These are phyloP conservation scores for Paecilomyces sp. DNA, from an alignment of 2,329 filamentous ascomycete genomes.

Conservation along the genomic window DNA sequence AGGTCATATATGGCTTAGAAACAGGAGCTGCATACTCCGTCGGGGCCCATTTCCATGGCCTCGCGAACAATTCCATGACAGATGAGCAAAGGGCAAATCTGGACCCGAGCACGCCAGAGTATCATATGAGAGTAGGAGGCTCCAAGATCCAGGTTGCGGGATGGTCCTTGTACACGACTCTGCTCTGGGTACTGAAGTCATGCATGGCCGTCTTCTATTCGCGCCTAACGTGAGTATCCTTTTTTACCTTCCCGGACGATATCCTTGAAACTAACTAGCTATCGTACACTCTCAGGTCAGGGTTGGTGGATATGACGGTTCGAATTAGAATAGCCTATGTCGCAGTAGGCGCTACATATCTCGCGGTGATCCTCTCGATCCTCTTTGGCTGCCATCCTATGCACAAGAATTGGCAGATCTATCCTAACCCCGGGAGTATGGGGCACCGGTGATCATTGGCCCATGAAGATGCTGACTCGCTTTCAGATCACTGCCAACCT, in stretches of 20 bases:
- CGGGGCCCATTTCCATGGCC: constrained; percentile 41
- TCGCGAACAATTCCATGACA: constrained; percentile 54
- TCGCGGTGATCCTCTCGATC: constrained; percentile 44
- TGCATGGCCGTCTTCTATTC: constrained; percentile 53
- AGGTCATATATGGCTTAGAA: constrained; percentile 48
- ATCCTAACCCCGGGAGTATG: constrained; percentile 51
- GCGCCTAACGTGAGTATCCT: constrained; percentile 40
- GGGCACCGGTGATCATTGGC: constrained; percentile 10
- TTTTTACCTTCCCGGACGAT: neutral
- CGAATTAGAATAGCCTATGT: constrained; percentile 47
- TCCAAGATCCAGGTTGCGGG: constrained; percentile 48
- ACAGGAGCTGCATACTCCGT: constrained; percentile 45
- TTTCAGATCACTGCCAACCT: constrained; percentile 40
- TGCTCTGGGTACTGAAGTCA: constrained; percentile 48
- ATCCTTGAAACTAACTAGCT: neutral
- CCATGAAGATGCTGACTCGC: constrained; percentile 1
- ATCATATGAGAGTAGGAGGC: constrained; percentile 43
- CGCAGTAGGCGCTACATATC: constrained; percentile 43
- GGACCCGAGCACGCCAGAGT: constrained; percentile 40
- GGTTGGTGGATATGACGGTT: constrained; percentile 31
- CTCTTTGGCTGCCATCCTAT: constrained; percentile 49
- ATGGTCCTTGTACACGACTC: constrained; percentile 47
- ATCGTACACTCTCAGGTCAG: constrained; percentile 23
- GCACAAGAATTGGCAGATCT: constrained; percentile 52
- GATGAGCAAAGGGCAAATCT: constrained; percentile 42